Conservation (phyloP, 2,329 filamentous ascomycete genomes). For the Furcasterigmium furcatum region DNA sequence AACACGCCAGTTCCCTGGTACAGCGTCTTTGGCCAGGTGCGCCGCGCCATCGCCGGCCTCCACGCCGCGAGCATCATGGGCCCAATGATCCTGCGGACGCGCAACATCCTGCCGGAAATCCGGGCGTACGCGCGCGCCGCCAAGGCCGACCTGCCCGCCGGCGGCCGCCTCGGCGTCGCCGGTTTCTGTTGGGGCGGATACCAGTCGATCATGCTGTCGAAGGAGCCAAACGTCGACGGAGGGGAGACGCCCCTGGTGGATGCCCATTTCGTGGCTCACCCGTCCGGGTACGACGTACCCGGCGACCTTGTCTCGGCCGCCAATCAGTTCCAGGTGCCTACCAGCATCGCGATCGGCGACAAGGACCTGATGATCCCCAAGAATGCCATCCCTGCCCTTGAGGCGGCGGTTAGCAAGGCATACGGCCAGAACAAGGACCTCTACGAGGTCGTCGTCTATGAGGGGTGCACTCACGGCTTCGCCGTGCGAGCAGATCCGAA, state of each 20-base stretch:
- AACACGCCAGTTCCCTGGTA: conserved; percentile 6
- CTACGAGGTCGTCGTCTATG: conserved; percentile 12
- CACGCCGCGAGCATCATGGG: conserved; percentile 2
- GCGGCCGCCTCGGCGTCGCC: conserved; percentile 27
- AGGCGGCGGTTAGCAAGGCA: conserved; percentile 11
- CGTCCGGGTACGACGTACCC: conserved; percentile 23
- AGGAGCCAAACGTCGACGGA: conserved; percentile 11
- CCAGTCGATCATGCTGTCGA: conserved; percentile 24
- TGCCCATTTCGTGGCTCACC: conserved; percentile 31
- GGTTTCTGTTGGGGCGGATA: conserved; percentile 39
- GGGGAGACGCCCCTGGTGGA: conserved; percentile 25
- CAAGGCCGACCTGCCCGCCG: conserved; percentile 19
- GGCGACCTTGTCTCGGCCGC: conserved; percentile 21
- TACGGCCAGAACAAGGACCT: conserved; percentile 3
- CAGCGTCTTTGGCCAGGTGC: conserved; percentile 3
- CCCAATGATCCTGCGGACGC: conserved; percentile 5
- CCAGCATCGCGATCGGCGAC: conserved; percentile 16
- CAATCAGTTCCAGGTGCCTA: conserved; percentile 11
- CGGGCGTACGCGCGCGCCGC: conserved; percentile 23
- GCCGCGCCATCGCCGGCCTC: not conserved
- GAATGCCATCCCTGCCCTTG: conserved; percentile 7
- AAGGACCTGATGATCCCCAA: conserved; percentile 13
- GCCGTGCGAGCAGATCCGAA: conserved; percentile 15
- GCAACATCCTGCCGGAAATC: conserved; percentile 20
- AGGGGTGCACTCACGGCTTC: conserved; percentile 19